These are phyloP conservation scores for Zymoseptoria brevis DNA, from an alignment of 2,329 filamentous ascomycete genomes.

Conservation along the genomic window DNA sequence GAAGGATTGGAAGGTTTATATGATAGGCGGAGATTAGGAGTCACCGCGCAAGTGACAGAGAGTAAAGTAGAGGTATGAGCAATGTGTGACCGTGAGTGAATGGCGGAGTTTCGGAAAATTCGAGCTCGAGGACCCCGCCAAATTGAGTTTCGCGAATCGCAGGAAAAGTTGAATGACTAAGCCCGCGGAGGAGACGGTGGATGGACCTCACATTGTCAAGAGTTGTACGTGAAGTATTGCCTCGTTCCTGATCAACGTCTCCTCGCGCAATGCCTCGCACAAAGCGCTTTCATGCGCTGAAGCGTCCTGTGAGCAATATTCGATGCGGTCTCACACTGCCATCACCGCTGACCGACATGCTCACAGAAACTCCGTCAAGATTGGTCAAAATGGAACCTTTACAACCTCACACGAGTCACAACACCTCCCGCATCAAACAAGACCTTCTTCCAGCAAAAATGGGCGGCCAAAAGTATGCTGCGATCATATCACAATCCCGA, in stretches of 20 bases:
- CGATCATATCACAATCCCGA: slow-evolving; percentile 93
- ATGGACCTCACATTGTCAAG: not conserved
- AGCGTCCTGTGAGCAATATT: slow-evolving; percentile 29
- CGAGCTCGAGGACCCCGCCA: not conserved
- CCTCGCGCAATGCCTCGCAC: slow-evolving; percentile 32
- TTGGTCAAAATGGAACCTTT: slow-evolving; percentile 79
- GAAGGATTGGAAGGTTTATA: not conserved
- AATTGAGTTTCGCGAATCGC: not conserved
- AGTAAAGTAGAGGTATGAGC: not conserved
- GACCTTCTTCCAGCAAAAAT: slow-evolving; percentile 99
- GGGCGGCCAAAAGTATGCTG: slow-evolving; percentile 74
- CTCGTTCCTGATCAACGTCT: not conserved
- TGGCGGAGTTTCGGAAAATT: not conserved
- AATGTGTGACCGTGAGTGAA: not conserved
- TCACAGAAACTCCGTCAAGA: slow-evolving; percentile 81
- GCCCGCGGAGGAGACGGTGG: not conserved
- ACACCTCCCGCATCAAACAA: slow-evolving; percentile 38
- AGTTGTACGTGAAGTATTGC: not conserved
- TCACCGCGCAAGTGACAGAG: not conserved
- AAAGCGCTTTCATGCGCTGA: slow-evolving; percentile 54
- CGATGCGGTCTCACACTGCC: not conserved
- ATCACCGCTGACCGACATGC: not conserved
- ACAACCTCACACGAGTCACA: slow-evolving; percentile 62
- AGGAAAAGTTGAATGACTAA: not conserved
- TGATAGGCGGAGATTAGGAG: not conserved